Evolutionary conservation across 352 stramenopile species (phyloP).

Genomic region (Globisporangium spinosum): DNA sequence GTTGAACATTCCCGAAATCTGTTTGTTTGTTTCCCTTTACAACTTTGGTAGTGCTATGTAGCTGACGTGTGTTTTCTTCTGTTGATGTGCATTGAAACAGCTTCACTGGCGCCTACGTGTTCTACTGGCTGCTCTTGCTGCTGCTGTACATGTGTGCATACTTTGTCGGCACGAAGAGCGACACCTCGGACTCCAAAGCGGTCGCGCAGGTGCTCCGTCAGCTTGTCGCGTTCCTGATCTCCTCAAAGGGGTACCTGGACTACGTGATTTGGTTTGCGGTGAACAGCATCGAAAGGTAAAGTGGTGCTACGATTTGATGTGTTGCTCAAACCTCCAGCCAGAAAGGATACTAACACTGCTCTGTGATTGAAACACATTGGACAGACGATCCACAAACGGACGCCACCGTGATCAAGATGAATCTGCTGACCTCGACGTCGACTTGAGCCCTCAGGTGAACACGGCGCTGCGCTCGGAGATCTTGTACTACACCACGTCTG

Average conservation of each 20-base stretch:
- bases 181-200: conserved; percentile 46
- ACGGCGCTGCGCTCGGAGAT: conserved; percentile 86
- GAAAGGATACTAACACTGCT: background rate
- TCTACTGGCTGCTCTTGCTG: conserved; percentile 86
- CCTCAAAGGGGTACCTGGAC: conserved; percentile 82
- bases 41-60: too few species aligned
- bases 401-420: conserved; percentile 42
- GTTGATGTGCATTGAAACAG: conserved; percentile 21
- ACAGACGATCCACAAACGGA: conserved; percentile 30
- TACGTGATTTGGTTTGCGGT: conserved; percentile 90
- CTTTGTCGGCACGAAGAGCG: conserved; percentile 75
- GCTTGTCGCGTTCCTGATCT: conserved; percentile 80
- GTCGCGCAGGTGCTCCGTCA: conserved; percentile 78
- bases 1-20: conserved; percentile 15
- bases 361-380: background rate
- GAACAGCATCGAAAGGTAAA: conserved; percentile 81
- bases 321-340: background rate
- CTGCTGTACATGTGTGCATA: conserved; percentile 90
- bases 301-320: background rate
- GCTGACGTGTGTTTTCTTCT: background rate
- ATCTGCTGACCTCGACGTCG: conserved; percentile 78
- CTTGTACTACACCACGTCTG: conserved; percentile 88
- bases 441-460: conserved; percentile 86
- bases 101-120: conserved; percentile 85
- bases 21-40: background rate